Evolutionary conservation across 176 grass and related monocot genomes (phyloP).

Genomic region (Dactylis glomerata): DNA sequence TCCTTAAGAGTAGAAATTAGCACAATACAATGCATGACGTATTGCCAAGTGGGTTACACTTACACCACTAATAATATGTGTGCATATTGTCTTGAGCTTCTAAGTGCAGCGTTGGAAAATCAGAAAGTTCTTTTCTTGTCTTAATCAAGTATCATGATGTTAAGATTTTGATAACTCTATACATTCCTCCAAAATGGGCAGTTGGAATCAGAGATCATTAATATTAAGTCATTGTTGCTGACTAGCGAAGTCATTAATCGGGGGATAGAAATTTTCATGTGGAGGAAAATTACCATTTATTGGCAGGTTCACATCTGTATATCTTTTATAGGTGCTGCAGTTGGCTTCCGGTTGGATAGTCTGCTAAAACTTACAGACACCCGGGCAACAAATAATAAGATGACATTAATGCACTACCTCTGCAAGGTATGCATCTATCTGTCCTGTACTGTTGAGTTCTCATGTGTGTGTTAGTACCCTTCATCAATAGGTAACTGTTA

Average conservation of each 20-base stretch:
- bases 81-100: background rate
- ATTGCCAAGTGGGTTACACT: background rate
- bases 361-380: conserved; percentile 99
- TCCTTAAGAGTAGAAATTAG: background rate
- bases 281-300: background rate
- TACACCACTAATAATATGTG: background rate
- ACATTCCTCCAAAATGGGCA: background rate
- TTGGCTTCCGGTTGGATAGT: conserved; percentile 95
- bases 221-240: background rate
- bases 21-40: background rate
- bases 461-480: conserved; percentile 18
- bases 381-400: conserved; percentile 97
- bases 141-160: background rate
- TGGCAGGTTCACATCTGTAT: conserved; percentile 19
- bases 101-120: background rate
- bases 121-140: background rate
- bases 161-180: background rate
- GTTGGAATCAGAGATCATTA: background rate
- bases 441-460: conserved; percentile 19
- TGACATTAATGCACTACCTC: conserved; percentile 97
- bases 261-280: background rate
- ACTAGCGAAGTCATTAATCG: background rate
- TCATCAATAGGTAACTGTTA: background rate
- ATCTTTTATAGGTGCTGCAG: conserved; percentile 68
- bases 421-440: conserved; percentile 68